phyloP scores from a whole-genome alignment of 73 alveolate genomes.

The Paramecium caudatum region DNA sequence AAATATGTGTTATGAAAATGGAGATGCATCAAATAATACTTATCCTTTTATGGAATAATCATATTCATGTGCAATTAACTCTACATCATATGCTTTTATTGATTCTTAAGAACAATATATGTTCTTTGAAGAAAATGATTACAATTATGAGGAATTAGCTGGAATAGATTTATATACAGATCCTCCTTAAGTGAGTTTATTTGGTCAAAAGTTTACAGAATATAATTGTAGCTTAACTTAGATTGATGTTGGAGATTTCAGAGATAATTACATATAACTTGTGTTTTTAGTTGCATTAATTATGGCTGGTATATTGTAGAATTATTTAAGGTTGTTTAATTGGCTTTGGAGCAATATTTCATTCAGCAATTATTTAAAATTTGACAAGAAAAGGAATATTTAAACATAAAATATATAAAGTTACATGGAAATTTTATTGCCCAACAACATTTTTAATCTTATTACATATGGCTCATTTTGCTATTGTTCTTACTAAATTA shows the following conservation, averaged over 20 bases:
- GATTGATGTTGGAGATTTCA: neutral
- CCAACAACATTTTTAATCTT: constrained; percentile 31
- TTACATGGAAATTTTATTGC: neutral
- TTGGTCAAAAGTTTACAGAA: neutral
- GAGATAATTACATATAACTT: constrained; percentile 44
- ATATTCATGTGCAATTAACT: neutral
- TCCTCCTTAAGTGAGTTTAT: neutral
- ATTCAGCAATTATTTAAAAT: neutral
- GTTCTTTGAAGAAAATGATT: constrained; percentile 46
- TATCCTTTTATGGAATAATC: constrained; percentile 33
- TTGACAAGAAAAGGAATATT: constrained; percentile 51
- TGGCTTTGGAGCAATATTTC: constrained; percentile 61
- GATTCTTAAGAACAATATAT: neutral
- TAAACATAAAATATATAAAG: neutral
- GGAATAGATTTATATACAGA: constrained; percentile 3
- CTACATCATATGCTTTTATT: constrained; percentile 12
- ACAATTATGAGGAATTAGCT: neutral
- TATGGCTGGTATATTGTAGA: constrained; percentile 5
- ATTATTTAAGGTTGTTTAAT: neutral
- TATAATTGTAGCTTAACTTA: neutral
- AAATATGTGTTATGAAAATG: constrained; percentile 32
- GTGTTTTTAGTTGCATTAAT: constrained; percentile 7
- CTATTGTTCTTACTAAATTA: neutral
- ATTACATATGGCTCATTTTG: neutral
- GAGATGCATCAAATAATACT: neutral